Conservation (phyloP, 352 stramenopile species). For the Peronospora belbahrii region DNA sequence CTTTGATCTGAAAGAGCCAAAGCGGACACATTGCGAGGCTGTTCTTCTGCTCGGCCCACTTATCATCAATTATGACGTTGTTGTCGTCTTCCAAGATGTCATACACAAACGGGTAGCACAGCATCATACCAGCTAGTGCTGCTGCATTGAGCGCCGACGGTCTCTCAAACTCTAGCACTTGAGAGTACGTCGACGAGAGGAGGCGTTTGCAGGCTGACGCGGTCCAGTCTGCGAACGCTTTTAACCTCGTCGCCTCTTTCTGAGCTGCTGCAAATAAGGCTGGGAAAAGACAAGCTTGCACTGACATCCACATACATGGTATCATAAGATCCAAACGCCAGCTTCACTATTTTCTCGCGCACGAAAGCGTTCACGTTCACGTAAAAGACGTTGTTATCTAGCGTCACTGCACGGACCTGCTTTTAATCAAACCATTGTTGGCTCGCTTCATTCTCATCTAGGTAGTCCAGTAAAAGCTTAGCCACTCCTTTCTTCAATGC, state of each 20-base stretch:
- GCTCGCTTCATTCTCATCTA: conserved; percentile 1
- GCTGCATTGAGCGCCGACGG: conserved; percentile 14
- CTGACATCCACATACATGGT: conserved; percentile 24
- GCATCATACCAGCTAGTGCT: conserved; percentile 31
- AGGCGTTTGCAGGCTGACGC: conserved; percentile 14
- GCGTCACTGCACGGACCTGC: conserved; percentile 20
- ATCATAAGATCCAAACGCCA: conserved; percentile 12
- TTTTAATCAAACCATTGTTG: background rate
- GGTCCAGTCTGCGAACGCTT: conserved; percentile 8
- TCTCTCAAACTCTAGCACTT: conserved; percentile 15
- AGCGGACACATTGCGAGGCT: no score
- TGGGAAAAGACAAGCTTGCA: no score
- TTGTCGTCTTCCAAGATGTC: no score
- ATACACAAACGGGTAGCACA: conserved; percentile 37
- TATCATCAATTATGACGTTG: no score
- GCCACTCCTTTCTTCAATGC: conserved; percentile 19
- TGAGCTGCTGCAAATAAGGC: no score
- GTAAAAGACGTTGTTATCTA: conserved; percentile 43
- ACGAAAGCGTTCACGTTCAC: conserved; percentile 30
- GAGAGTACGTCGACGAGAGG: background rate
- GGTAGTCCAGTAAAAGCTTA: conserved; percentile 16
- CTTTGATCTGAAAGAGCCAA: no score
- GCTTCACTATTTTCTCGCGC: conserved; percentile 22
- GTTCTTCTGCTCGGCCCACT: no score
- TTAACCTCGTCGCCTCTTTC: conserved; percentile 15